Conservation (phyloP, 1,284 basidiomycete species). For the Trichosporon inkin region DNA sequence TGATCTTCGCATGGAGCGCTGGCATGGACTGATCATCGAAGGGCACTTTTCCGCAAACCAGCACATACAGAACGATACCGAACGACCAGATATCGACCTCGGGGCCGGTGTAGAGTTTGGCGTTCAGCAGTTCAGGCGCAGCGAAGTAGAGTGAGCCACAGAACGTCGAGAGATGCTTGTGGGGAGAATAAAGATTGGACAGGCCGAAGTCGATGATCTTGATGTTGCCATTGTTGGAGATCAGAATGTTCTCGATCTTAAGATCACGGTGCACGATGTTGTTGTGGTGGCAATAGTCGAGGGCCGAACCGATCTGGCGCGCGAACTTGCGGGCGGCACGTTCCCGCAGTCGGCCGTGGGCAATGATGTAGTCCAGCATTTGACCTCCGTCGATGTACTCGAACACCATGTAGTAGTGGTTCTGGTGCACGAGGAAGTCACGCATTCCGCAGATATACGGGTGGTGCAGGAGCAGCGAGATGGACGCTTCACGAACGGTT, state of each 20-base stretch:
- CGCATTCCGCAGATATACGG: constrained; percentile 99
- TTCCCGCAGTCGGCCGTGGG: constrained; percentile 91
- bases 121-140: constrained; percentile 92
- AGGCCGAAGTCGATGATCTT: constrained; percentile 99
- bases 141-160: constrained; percentile 98
- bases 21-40: constrained; percentile 99
- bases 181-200: constrained; percentile 91
- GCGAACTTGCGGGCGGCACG: constrained; percentile 95
- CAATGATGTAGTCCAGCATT: constrained; percentile 99
- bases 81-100: constrained; percentile 99
- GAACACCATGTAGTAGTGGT: constrained; percentile 99
- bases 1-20: constrained; percentile 97
- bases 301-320: constrained; percentile 88
- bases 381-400: constrained; percentile 99
- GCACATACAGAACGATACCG: constrained; percentile 93
- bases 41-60: constrained; percentile 97
- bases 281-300: constrained; percentile 96
- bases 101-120: constrained; percentile 92
- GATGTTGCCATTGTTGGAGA: constrained; percentile 97
- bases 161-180: constrained; percentile 81
- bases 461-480: constrained; percentile 91
- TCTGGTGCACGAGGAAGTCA: constrained; percentile 91
- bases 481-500: constrained; percentile 88
- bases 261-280: constrained; percentile 94
- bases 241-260: constrained; percentile 99